A percentile compares a stretch with the other conserved stretches of the same genome.
Evolutionary conservation across 352 stramenopile genomes (phyloP).

Genomic region (Globisporangium canariense): DNA sequence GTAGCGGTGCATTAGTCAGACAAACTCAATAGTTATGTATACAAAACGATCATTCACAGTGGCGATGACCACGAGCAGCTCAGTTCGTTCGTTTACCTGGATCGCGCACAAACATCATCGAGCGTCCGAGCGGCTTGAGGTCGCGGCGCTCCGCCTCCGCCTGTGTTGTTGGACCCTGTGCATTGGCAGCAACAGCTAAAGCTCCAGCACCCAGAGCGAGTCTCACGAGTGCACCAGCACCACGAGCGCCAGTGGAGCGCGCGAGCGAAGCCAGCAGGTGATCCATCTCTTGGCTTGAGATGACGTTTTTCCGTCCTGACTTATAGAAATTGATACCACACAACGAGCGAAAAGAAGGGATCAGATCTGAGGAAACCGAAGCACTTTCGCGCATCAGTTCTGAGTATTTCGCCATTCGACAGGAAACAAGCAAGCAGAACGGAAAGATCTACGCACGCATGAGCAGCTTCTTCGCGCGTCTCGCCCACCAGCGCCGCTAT

Average conservation of each 20-base stretch:
- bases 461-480: slow-evolving; percentile 7
- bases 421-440: not conserved
- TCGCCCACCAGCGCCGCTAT: not conserved
- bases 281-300: no score
- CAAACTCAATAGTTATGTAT: no score
- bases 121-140: slow-evolving; percentile 13
- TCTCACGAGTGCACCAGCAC: not conserved
- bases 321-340: no score
- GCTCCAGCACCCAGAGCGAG: not conserved
- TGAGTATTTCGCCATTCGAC: not conserved
- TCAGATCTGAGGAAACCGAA: no score
- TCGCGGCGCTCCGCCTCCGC: slow-evolving; percentile 5
- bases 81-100: slow-evolving; percentile 23
- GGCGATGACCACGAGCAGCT: not conserved
- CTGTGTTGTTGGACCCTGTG: not conserved
- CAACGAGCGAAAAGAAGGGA: no score
- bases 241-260: not conserved
- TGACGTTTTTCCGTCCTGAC: no score
- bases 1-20: no score
- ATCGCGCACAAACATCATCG: slow-evolving; percentile 35
- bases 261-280: not conserved
- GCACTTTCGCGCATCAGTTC: not conserved
- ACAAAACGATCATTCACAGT: not conserved
- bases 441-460: not conserved
- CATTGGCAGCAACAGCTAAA: not conserved